Base-by-base conservation (phyloP, 495 filamentous ascomycete species). In the Chlorociboria aeruginascens region DNA sequence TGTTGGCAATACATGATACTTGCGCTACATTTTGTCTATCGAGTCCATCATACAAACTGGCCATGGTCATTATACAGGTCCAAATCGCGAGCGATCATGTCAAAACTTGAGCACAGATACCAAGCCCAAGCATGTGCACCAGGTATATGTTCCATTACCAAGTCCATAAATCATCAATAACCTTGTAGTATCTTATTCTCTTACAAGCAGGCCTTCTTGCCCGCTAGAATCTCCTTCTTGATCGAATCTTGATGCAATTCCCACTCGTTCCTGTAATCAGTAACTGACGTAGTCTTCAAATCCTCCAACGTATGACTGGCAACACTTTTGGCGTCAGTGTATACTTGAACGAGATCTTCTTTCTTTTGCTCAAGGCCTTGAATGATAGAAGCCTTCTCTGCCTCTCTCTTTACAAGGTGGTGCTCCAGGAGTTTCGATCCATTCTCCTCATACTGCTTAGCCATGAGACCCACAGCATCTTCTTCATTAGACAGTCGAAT, bases 371-470 rank as follows among this genome's bases (percentile, higher is more conserved):
- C 28, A n/a, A 58, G 34, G 7, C 38, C 34, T 1, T 30, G 7
- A 8, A 42, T 3, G 6, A 58, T 43, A 3, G 10, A 20, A 8
- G 32, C 37, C 31, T 49, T 51, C 33, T 54, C 34, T 3, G 29
- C 28, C 12, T 16, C 38, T 34, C 49, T 51, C 34, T 36, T 51
- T 2, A 48, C 2, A 7, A n/a, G 32, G 6, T 49, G 7, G 3
- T 44, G 35, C 7, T 46, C 16, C 3, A 54, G 45, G 20, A 58
- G 29, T 13, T 49, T 49, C 3, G 4, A 25, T 8, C 55, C 55
- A 34, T 54, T 51, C 51, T 58, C 40, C 31, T 52, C 14, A 25
- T 58, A 58, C 35, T 58, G 55, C 14, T 46, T 38, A 2, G 44
- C 45, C 20, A 58, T 17, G 16, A 58, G 51, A 1, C 30, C 45